Conservation (phyloP, 371 early-diverging fungal genomes). For the Entomophthora muscae region DNA sequence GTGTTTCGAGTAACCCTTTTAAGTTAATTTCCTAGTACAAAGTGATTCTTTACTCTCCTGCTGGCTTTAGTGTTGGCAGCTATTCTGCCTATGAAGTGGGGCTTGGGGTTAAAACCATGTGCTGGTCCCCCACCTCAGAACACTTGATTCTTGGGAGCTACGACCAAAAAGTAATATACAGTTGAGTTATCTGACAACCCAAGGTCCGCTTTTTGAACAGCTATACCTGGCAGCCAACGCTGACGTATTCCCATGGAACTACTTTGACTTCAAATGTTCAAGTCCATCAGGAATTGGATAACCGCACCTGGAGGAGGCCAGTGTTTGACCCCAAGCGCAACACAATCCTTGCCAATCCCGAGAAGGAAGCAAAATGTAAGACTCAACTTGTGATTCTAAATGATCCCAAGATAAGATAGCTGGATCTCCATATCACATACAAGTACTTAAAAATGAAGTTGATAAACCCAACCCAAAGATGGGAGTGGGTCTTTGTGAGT, state of each 20-base stretch:
- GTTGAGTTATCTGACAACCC: slow-evolving; percentile 20
- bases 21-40: slow-evolving; percentile 30
- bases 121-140: slow-evolving; percentile 61
- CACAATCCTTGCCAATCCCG: not conserved
- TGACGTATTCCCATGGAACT: slow-evolving; percentile 21
- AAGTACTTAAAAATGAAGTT: slow-evolving; percentile 15
- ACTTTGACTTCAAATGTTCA: slow-evolving; percentile 3
- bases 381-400: not conserved
- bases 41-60: slow-evolving; percentile 39
- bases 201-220: slow-evolving; percentile 28
- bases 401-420: slow-evolving; percentile 16
- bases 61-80: slow-evolving; percentile 32
- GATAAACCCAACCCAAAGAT: slow-evolving; percentile 28
- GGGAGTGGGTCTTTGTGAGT: slow-evolving; percentile 24
- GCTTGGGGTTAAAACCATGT: slow-evolving; percentile 45
- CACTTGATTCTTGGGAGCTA: slow-evolving; percentile 60
- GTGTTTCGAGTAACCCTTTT: no score
- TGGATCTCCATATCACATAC: slow-evolving; percentile 19
- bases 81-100: slow-evolving; percentile 37
- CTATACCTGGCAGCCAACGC: slow-evolving; percentile 28
- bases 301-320: not conserved
- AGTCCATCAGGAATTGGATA: not conserved
- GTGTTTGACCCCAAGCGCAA: not conserved
- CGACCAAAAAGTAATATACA: slow-evolving; percentile 44
- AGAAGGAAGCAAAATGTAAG: slow-evolving; percentile 6